Evolutionary conservation across 2,329 filamentous ascomycete genomes (phyloP).

Genomic region (Trichoderma citrinoviride): DNA sequence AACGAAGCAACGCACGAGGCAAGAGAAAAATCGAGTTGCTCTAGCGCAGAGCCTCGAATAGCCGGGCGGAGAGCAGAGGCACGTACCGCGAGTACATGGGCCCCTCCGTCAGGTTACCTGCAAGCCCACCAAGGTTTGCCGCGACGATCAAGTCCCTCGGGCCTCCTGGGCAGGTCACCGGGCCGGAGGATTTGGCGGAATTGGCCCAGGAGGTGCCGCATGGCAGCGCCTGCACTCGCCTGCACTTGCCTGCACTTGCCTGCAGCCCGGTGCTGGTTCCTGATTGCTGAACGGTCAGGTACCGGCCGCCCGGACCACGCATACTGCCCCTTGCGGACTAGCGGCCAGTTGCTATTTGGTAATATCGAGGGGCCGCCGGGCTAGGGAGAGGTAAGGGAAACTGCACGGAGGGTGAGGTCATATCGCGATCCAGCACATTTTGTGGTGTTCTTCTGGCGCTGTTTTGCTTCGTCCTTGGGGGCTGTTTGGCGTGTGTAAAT

Average conservation of each 20-base stretch:
- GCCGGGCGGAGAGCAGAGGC: slow-evolving; percentile 27
- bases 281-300: slow-evolving; percentile 34
- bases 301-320: slow-evolving; percentile 32
- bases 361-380: slow-evolving; percentile 28
- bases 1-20: not conserved
- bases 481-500: not conserved
- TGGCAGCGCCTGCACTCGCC: slow-evolving; percentile 15
- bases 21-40: slow-evolving; percentile 14
- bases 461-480: not conserved
- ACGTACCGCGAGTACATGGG: not conserved
- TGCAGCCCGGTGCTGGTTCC: slow-evolving; percentile 28
- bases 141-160: not conserved
- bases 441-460: not conserved
- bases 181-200: slow-evolving; percentile 19
- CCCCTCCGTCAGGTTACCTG: not conserved
- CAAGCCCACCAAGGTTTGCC: not conserved
- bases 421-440: slow-evolving; percentile 32
- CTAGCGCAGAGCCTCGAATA: slow-evolving; percentile 36
- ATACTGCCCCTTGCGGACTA: slow-evolving; percentile 34
- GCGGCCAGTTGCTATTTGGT: slow-evolving; percentile 34
- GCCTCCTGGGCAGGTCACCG: slow-evolving; percentile 2
- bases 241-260: slow-evolving; percentile 11
- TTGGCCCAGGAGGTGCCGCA: slow-evolving; percentile 17
- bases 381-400: slow-evolving; percentile 23
- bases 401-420: slow-evolving; percentile 33